A percentile compares a stretch with the other conserved stretches of the same genome.
Evolutionary conservation across 257 asterid genomes (phyloP).

Genomic region (Scutellaria minor): DNA sequence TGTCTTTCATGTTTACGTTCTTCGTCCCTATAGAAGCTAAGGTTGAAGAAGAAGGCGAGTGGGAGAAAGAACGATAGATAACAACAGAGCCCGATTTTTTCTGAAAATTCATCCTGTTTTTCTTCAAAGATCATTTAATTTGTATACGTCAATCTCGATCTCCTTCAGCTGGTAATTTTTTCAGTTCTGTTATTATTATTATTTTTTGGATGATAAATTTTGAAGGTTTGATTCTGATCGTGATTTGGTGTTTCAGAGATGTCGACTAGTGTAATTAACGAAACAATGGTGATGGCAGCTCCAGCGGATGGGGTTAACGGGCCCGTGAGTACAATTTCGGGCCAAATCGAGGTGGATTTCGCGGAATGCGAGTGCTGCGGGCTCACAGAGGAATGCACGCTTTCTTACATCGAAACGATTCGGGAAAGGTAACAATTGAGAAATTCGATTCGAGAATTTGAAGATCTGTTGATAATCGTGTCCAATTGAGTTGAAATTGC

Average conservation of each 20-base stretch:
- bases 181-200: background rate
- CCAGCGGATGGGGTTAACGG: slow-evolving; percentile 45
- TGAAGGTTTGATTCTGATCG: slow-evolving; percentile 23
- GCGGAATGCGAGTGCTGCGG: slow-evolving; percentile 93
- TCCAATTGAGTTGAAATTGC: background rate
- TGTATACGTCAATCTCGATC: slow-evolving; percentile 23
- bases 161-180: slow-evolving; percentile 51
- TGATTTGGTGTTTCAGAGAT: slow-evolving; percentile 38
- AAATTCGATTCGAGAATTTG: background rate
- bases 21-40: slow-evolving; percentile 57
- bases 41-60: slow-evolving; percentile 58
- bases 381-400: slow-evolving; percentile 86
- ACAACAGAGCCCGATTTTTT: background rate
- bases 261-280: slow-evolving; percentile 60
- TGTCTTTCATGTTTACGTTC: slow-evolving; percentile 46
- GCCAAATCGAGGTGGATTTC: slow-evolving; percentile 62
- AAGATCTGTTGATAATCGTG: background rate
- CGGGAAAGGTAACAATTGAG: slow-evolving; percentile 46
- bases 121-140: slow-evolving; percentile 11
- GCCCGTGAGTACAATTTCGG: slow-evolving; percentile 39
- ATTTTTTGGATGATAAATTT: background rate
- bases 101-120: background rate
- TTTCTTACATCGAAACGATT: slow-evolving; percentile 63
- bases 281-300: slow-evolving; percentile 45
- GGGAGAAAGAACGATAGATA: slow-evolving; percentile 67